Evolutionary conservation across 106 monocot genomes (phyloP), one percentile per base, ranked within the genome.

Genomic region (Dactylorhiza incarnata): DNA sequence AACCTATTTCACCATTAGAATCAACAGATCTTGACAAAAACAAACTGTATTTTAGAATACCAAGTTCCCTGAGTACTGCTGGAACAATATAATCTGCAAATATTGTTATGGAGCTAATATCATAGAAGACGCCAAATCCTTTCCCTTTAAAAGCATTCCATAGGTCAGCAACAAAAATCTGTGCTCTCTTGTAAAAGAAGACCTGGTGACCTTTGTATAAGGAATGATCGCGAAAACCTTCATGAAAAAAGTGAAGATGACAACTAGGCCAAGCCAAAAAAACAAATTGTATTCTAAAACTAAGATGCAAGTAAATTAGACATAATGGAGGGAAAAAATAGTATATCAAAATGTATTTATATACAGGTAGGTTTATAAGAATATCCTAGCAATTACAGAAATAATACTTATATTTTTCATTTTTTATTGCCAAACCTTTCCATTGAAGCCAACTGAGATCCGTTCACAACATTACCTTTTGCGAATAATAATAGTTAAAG

Each of bases 51-150:
- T 83, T 94, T 44, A 99, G 80, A 24, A 99, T 81, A 74, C 89
- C 94, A 49, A 94, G 81, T 55, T 94, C 71, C 53, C 99, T 88
- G 16, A 99, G 86, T 9, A 89, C 91, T n/a, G 99, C 99, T 13
- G 99, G 99, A 44, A 99, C 89, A 50, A 94, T 99, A 54, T 99
- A 99, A 77, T 99, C 99, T 2, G 99, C 99, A 81, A 99, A 99
- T 71, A 99, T 99, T 5, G 99, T 99, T 10, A 99, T 76, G 53
- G 89, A 87, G 22, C 82, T 80, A 45, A 91, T 86, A 73, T 99
- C 99, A 44, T 87, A 54, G 81, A 99, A 99, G 78, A 69, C 25
- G 1, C 99, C 99, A 73, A 80, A 94, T 50, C 88, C 83, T 82
- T 91, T 77, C 20, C 94, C 99, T 79, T 94, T 92, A 68, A 99